phyloP scores from a whole-genome alignment of 805 yeast species.

The Candida multigemmis region DNA sequence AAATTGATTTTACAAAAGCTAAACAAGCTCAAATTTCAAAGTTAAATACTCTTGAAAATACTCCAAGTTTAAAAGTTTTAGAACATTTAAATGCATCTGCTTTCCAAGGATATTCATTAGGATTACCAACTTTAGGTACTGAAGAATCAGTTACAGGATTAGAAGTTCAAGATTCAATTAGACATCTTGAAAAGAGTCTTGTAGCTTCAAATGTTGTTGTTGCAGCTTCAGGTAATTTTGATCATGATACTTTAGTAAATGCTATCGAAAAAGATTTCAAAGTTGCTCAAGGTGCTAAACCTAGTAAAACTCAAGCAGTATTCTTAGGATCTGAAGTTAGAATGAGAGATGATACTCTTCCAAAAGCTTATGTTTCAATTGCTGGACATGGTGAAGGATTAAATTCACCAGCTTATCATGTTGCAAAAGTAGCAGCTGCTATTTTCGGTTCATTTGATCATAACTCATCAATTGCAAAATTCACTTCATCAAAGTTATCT shows the following conservation, averaged over 20 bases:
- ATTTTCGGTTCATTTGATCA: constrained; percentile 47
- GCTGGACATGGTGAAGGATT: constrained; percentile 68
- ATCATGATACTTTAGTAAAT: constrained; percentile 62
- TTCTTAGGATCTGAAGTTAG: constrained; percentile 84
- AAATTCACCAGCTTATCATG: constrained; percentile 54
- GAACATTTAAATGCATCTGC: constrained; percentile 80
- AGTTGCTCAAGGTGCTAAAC: constrained; percentile 43
- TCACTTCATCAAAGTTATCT: constrained; percentile 59
- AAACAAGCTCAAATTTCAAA: constrained; percentile 36
- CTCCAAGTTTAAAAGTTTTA: constrained; percentile 46
- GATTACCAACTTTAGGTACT: constrained; percentile 72
- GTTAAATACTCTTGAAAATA: constrained; percentile 48
- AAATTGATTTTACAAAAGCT: constrained; percentile 38
- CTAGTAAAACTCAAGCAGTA: constrained; percentile 40
- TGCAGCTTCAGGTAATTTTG: constrained; percentile 62
- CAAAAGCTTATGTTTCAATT: constrained; percentile 69
- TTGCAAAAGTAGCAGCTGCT: constrained; percentile 66
- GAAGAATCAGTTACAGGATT: constrained; percentile 51
- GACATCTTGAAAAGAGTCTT: constrained; percentile 48
- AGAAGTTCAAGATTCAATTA: constrained; percentile 47
- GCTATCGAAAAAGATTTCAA: constrained; percentile 46
- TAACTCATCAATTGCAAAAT: constrained; percentile 40
- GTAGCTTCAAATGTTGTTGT: constrained; percentile 59
- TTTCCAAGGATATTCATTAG: constrained; percentile 77
- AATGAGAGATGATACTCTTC: constrained; percentile 81